Base-by-base conservation (phyloP, 2,329 filamentous ascomycete genomes). In the Cladorrhinum sp. region DNA sequence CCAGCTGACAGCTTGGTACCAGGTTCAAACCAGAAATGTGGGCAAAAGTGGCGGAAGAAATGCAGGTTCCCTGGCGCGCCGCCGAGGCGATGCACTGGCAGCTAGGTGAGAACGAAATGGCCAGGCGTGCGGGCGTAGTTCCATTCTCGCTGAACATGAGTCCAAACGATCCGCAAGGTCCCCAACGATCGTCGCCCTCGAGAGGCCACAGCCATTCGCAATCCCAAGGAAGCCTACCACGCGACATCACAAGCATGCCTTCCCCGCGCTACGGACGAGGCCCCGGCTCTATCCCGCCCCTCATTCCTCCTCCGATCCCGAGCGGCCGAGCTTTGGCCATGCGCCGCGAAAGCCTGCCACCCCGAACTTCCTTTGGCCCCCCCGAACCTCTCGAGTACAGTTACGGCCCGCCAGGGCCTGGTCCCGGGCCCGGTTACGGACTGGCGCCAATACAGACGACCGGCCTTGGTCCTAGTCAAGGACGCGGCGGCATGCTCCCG, bases 81-180 rank as follows among this genome's bases (percentile, higher is more conserved):
- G 94, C 91, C 53, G 94, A 99, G 76, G 93, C 92, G 3, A 97
- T 97, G 93, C 95, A 98, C 76, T 99, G 95, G 94, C 90, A 96
- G 71, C 82, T 99, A 59, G 94, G 94, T 64, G 92, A 96, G 73
- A 81, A 87, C 68, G 95, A 98, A 69, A 98, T 99, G 92, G 93
- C 93, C 53, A 86, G 90, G 63, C 88, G 94, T 61, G 94, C 94
- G 48, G 95, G 95, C 50, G 92, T 95, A 39, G 88, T 90, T 7
- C 92, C 94, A 1, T 97, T 97, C 75, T 86, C 87, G 2, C 79
- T 91, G 28, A 86, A 83, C 63, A 68, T 67, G 23, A 62, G 62
- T 50, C 50, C 68, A 30, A 71, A 77, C 61, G 81, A 82, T 57
- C 72, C 73, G 49, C 73, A 69, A 54, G 67, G 67, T 51, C 63